Conservation (phyloP, 768 basidiomycete species). For the Psilocybe tampanensis region DNA sequence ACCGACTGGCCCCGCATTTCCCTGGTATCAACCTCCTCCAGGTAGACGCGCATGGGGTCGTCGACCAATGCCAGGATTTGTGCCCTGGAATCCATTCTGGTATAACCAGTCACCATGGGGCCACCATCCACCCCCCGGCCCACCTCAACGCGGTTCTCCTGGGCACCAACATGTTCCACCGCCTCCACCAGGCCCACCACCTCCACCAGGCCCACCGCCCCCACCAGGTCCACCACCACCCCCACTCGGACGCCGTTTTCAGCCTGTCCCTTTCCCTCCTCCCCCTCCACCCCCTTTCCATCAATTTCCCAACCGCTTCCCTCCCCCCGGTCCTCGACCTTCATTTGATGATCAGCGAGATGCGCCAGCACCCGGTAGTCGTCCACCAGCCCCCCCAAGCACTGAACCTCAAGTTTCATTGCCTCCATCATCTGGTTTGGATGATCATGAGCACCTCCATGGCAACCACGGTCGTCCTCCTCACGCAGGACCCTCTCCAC, state of each 20-base stretch:
- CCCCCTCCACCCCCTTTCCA: background rate
- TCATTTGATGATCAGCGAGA: background rate
- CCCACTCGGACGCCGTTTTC: constrained; percentile 22
- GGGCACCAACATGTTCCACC: constrained; percentile 17
- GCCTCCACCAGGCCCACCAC: constrained; percentile 9
- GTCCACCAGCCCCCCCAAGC: background rate
- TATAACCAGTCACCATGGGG: constrained; percentile 4
- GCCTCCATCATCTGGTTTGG: background rate
- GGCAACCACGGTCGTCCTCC: background rate
- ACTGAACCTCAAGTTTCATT: background rate
- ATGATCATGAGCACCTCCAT: background rate
- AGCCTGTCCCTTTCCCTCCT: constrained; percentile 11
- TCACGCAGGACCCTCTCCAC: background rate
- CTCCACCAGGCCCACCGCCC: constrained; percentile 16
- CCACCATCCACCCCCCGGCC: constrained; percentile 2
- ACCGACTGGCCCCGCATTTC: background rate
- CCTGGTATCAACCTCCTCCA: constrained; percentile 1
- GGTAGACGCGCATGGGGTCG: constrained; percentile 8
- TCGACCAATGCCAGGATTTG: constrained; percentile 9
- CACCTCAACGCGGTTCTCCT: background rate
- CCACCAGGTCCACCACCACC: constrained; percentile 17
- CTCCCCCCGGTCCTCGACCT: background rate
- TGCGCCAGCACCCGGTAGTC: background rate
- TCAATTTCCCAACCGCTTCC: background rate
- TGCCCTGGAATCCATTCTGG: constrained; percentile 13